Evolutionary conservation across 805 yeast species (phyloP).

Genomic region (Candida morakotiae): DNA sequence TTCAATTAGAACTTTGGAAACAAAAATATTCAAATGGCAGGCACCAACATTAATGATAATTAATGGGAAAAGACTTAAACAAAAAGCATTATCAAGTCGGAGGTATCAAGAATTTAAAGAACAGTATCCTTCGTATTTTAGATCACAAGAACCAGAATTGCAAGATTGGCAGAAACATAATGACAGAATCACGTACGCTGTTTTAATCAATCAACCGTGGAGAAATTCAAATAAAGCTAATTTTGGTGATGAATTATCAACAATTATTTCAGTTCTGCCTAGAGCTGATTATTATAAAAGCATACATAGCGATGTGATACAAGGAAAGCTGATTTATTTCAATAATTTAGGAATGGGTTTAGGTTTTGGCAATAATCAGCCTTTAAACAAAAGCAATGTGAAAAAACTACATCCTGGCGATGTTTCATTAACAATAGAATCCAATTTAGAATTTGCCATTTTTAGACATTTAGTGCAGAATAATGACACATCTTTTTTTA

Average conservation of each 20-base stretch:
- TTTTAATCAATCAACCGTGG: constrained; percentile 74
- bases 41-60: constrained; percentile 77
- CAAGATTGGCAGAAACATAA: constrained; percentile 34
- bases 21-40: constrained; percentile 82
- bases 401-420: constrained; percentile 63
- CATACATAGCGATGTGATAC: constrained; percentile 25
- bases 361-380: constrained; percentile 76
- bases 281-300: constrained; percentile 48
- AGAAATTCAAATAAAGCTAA: constrained; percentile 60
- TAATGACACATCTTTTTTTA: constrained; percentile 20
- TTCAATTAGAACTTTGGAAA: constrained; percentile 82
- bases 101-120: constrained; percentile 50
- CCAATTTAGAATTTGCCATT: constrained; percentile 72
- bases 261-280: constrained; percentile 69
- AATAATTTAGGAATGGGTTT: constrained; percentile 74
- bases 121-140: constrained; percentile 39
- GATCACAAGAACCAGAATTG: constrained; percentile 19
- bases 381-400: constrained; percentile 43
- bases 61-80: constrained; percentile 53
- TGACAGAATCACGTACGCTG: constrained; percentile 56
- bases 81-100: constrained; percentile 34
- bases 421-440: constrained; percentile 75
- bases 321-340: constrained; percentile 52
- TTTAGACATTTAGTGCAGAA: constrained; percentile 61
- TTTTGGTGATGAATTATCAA: constrained; percentile 60